These are phyloP conservation scores for Suhomyces vadensis DNA, from an alignment of 805 yeast genomes.

Conservation along the genomic window DNA sequence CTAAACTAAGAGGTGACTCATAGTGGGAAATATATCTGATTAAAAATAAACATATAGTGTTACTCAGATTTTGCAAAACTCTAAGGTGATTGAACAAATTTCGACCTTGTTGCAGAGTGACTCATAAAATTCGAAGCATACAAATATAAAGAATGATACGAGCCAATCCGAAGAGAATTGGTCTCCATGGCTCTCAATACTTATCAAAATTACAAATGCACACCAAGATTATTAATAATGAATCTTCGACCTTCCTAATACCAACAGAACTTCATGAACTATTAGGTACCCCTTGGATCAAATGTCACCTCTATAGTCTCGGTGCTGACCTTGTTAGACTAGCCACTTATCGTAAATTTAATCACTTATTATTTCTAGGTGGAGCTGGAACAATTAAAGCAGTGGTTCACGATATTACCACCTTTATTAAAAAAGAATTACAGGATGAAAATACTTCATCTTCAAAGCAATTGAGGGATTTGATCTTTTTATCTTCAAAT, in stretches of 20 bases:
- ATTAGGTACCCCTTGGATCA: conserved; percentile 27
- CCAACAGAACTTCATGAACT: conserved; percentile 12
- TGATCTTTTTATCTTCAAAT: conserved; percentile 16
- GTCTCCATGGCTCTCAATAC: conserved; percentile 4
- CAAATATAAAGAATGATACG: conserved; percentile 2
- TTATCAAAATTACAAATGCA: conserved; percentile 3
- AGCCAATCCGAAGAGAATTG: conserved; percentile 3
- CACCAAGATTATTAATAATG: not conserved
- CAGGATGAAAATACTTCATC: conserved; percentile 13
- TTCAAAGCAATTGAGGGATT: conserved; percentile 22
- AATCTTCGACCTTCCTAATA: conserved; percentile 3
- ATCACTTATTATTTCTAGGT: conserved; percentile 24
- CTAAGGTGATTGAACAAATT: not conserved
- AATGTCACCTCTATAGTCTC: conserved; percentile 33
- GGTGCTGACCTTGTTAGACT: conserved; percentile 38
- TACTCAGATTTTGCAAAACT: not conserved
- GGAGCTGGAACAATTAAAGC: conserved; percentile 37
- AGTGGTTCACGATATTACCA: conserved; percentile 34
- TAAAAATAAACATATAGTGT: not conserved
- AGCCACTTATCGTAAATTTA: conserved; percentile 33
- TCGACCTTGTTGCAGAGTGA: too few relatives aligned
- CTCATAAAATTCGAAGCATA: not conserved
- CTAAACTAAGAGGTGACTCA: too few relatives aligned
- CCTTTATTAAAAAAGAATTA: conserved; percentile 33
- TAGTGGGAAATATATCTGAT: too few relatives aligned